Percentiles rank a stretch among this genome's conserved stretches.
These are phyloP conservation scores for Coemansia sp. DNA, from an alignment of 192 early-diverging fungal genomes.

Conservation along the genomic window DNA sequence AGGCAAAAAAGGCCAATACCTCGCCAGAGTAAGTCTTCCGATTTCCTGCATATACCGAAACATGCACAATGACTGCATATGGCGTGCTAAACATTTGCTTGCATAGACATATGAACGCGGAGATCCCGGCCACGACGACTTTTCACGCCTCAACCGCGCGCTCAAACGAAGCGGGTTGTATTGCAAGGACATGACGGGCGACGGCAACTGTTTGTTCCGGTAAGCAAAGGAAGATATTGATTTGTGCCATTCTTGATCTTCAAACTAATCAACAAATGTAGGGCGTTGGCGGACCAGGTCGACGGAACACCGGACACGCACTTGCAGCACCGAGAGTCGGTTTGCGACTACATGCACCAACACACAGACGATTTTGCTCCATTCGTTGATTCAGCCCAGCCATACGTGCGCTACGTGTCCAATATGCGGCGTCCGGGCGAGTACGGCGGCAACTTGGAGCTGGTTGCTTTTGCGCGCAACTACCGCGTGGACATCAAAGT, in stretches of 20 bases:
- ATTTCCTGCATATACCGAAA: neutral
- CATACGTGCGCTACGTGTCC: conserved; percentile 59
- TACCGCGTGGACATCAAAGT: conserved; percentile 65
- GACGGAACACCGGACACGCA: conserved; percentile 63
- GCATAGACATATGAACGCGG: conserved; percentile 6
- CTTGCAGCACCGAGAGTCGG: conserved; percentile 51
- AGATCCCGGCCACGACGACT: conserved; percentile 22
- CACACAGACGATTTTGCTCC: conserved; percentile 61
- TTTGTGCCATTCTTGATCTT: no score
- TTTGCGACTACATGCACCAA: conserved; percentile 63
- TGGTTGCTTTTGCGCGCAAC: conserved; percentile 69
- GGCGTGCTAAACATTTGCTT: neutral
- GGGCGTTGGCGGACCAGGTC: conserved; percentile 70
- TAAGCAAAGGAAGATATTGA: conserved; percentile 15
- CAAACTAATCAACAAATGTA: conserved; percentile 6
- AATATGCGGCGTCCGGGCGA: conserved; percentile 63
- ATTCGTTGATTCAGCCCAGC: conserved; percentile 64
- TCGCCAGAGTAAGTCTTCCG: conserved; percentile 6
- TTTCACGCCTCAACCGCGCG: conserved; percentile 55
- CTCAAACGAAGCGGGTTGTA: conserved; percentile 56
- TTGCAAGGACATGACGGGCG: conserved; percentile 68
- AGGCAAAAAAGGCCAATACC: conserved; percentile 8
- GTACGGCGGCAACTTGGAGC: conserved; percentile 73
- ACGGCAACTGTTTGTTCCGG: conserved; percentile 73
- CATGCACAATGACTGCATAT: neutral